These are phyloP conservation scores for Gnaphalium uliginosum DNA, from an alignment of 129 eudicot genomes.

Conservation along the genomic window DNA sequence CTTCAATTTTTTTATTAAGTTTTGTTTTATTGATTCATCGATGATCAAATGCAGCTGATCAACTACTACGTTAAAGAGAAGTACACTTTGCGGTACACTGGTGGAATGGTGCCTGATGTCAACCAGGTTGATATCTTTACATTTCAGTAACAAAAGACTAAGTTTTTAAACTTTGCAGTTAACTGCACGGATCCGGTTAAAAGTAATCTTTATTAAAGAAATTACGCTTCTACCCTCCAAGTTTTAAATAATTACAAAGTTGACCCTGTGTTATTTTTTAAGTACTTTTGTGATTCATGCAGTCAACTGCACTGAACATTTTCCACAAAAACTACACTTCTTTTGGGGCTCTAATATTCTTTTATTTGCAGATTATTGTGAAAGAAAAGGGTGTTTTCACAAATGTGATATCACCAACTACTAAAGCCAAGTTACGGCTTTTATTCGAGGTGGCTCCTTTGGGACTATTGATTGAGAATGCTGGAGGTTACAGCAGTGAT, in stretches of 20 bases:
- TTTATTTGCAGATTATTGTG: slow-evolving; percentile 76
- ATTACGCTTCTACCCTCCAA: too few species aligned
- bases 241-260: too few species aligned
- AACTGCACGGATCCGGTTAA: not conserved
- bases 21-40: not conserved
- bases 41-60: slow-evolving; percentile 52
- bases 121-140: slow-evolving; percentile 68
- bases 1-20: not conserved
- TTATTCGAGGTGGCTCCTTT: slow-evolving; percentile 96
- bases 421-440: slow-evolving; percentile 92
- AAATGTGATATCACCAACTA: slow-evolving; percentile 80
- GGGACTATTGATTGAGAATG: slow-evolving; percentile 90
- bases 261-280: too few species aligned
- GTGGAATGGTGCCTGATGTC: slow-evolving; percentile 99
- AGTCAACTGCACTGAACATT: too few species aligned
- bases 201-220: not conserved
- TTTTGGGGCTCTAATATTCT: slow-evolving; percentile 12
- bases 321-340: too few species aligned
- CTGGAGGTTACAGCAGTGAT: slow-evolving; percentile 94
- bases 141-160: not conserved
- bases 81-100: slow-evolving; percentile 96
- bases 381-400: slow-evolving; percentile 98
- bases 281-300: too few species aligned
- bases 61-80: slow-evolving; percentile 89
- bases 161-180: not conserved